A percentile compares a stretch with the other conserved stretches of the same genome.
phyloP scores from a whole-genome alignment of 1,139 yeast genomes.

The Hyphopichia pseudoburtonii region DNA sequence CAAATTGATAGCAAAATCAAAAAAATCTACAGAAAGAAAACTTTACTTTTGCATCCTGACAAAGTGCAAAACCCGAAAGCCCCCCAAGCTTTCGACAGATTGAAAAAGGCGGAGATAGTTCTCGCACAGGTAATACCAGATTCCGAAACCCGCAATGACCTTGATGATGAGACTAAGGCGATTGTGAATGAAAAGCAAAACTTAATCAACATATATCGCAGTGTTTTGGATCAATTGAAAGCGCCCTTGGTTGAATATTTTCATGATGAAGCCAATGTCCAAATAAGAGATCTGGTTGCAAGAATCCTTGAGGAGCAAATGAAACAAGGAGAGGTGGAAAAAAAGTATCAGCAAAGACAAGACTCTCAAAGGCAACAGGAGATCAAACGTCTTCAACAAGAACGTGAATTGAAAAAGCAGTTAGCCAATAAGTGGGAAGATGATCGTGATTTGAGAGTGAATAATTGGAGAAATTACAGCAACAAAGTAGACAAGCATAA shows the following conservation, averaged over 20 bases:
- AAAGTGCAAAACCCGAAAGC: conserved; percentile 56
- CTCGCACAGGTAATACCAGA: conserved; percentile 16
- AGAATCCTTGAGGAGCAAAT: conserved; percentile 35
- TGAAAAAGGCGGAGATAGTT: conserved; percentile 38
- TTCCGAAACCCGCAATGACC: conserved; percentile 12
- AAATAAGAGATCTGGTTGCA: conserved; percentile 13
- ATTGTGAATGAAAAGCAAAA: conserved; percentile 43
- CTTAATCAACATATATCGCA: conserved; percentile 35
- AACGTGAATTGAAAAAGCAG: conserved; percentile 37
- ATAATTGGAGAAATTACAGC: conserved; percentile 59
- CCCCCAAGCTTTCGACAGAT: conserved; percentile 59
- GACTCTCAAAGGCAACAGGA: conserved; percentile 28
- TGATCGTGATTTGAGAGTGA: conserved; percentile 57
- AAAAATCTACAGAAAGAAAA: conserved; percentile 54
- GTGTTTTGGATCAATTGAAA: conserved; percentile 23
- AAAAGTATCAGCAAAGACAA: conserved; percentile 28
- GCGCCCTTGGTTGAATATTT: conserved; percentile 34
- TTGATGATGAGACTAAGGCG: conserved; percentile 24
- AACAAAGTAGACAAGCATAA: conserved; percentile 44
- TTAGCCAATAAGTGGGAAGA: conserved; percentile 62
- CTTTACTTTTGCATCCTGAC: conserved; percentile 70
- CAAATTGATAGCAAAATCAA: conserved; percentile 36
- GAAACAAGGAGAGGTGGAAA: conserved; percentile 33
- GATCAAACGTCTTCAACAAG: conserved; percentile 34
- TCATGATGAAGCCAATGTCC: conserved; percentile 2